Conservation (phyloP, 371 early-diverging fungal species). For the Lichtheimia ramosa region DNA sequence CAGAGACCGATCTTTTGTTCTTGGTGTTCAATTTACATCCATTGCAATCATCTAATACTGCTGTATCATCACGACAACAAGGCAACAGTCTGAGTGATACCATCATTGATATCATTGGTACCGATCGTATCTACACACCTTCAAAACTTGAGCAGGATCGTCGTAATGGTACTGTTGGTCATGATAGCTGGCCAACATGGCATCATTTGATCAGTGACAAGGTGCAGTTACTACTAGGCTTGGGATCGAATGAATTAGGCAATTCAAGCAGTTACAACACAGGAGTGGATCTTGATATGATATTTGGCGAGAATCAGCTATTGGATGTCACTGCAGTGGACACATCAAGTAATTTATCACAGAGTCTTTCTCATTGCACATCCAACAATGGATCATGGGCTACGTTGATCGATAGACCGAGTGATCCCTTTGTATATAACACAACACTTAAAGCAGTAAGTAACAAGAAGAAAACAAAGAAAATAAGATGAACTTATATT, state of each 20-base stretch:
- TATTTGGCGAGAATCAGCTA: slow-evolving; percentile 19
- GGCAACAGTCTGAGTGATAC: neutral
- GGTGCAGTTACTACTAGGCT: slow-evolving; percentile 31
- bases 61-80: neutral
- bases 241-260: slow-evolving; percentile 20
- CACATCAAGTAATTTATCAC: too few species aligned
- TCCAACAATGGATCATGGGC: slow-evolving; percentile 19
- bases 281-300: slow-evolving; percentile 13
- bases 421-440: slow-evolving; percentile 12
- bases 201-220: slow-evolving; percentile 22
- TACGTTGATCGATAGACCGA: slow-evolving; percentile 13
- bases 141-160: neutral
- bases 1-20: slow-evolving; percentile 21
- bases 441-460: slow-evolving; percentile 24
- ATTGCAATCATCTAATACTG: slow-evolving; percentile 2
- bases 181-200: slow-evolving; percentile 32
- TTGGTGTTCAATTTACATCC: slow-evolving; percentile 35
- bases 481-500: neutral
- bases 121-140: slow-evolving; percentile 16
- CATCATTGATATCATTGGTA: slow-evolving; percentile 5
- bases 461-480: neutral
- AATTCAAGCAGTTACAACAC: slow-evolving; percentile 14
- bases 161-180: neutral
- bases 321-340: neutral
- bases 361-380: neutral